These are phyloP conservation scores for Myriosclerotinia curreyana DNA, from an alignment of 2,329 filamentous ascomycete genomes.

Conservation along the genomic window DNA sequence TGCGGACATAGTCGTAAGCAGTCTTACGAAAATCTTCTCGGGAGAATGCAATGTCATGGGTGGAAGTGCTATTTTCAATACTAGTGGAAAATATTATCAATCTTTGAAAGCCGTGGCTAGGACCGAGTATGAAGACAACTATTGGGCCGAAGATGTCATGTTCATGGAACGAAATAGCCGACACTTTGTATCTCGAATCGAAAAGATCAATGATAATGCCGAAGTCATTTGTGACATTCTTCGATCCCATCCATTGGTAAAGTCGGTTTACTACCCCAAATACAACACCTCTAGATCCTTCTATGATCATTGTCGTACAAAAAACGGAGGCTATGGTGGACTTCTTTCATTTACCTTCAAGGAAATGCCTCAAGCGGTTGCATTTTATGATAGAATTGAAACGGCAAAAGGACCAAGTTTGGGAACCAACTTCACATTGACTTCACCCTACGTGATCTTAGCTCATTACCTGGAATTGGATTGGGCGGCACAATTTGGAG, in stretches of 20 bases:
- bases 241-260: conserved; percentile 59
- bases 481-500: conserved; percentile 82
- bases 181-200: conserved; percentile 80
- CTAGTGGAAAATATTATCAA: conserved; percentile 66
- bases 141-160: conserved; percentile 90
- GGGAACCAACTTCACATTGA: conserved; percentile 93
- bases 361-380: conserved; percentile 64
- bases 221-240: conserved; percentile 78
- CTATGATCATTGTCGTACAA: conserved; percentile 76
- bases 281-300: conserved; percentile 63
- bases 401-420: conserved; percentile 92
- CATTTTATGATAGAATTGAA: conserved; percentile 82
- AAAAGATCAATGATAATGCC: conserved; percentile 80
- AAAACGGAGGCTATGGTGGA: conserved; percentile 81
- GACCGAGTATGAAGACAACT: conserved; percentile 76
- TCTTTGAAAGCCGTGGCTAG: conserved; percentile 64
- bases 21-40: conserved; percentile 94
- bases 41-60: conserved; percentile 99
- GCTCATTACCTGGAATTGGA: conserved; percentile 89
- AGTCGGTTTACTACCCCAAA: conserved; percentile 84
- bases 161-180: conserved; percentile 96
- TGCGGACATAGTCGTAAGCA: conserved; percentile 90
- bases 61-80: conserved; percentile 66
- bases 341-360: conserved; percentile 82
- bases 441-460: conserved; percentile 84